These are phyloP conservation scores for Tirmania nivea DNA, from an alignment of 495 filamentous ascomycete species.

Conservation along the genomic window DNA sequence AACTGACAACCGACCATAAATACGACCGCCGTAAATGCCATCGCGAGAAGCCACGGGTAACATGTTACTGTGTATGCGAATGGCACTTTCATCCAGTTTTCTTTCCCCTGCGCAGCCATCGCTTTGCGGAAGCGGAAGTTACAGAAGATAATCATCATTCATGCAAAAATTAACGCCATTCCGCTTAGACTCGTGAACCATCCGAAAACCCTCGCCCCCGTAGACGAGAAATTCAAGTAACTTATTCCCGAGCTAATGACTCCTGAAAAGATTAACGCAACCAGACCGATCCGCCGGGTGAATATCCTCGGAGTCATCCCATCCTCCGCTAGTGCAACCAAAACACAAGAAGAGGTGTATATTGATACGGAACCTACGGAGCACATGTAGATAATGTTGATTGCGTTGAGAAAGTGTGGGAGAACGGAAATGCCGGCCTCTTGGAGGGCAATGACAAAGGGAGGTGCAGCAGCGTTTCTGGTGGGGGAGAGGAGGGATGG, in stretches of 20 bases:
- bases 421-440: slow-evolving; percentile 43
- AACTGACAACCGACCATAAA: neutral
- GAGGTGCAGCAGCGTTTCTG: slow-evolving; percentile 38
- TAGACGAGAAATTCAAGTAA: slow-evolving; percentile 8
- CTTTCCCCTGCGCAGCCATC: slow-evolving; percentile 5
- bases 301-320: slow-evolving; percentile 13
- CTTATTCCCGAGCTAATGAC: slow-evolving; percentile 5
- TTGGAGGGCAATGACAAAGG: slow-evolving; percentile 50
- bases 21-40: slow-evolving; percentile 1
- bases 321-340: slow-evolving; percentile 18
- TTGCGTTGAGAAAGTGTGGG: slow-evolving; percentile 50
- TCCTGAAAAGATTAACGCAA: slow-evolving; percentile 3
- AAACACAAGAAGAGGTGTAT: slow-evolving; percentile 20
- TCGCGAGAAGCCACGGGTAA: slow-evolving; percentile 2
- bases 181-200: slow-evolving; percentile 10
- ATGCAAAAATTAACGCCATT: slow-evolving; percentile 8
- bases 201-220: slow-evolving; percentile 6
- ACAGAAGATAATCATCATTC: slow-evolving; percentile 6
- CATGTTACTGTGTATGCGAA: slow-evolving; percentile 6
- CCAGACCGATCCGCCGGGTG: slow-evolving; percentile 4
- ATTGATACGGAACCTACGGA: slow-evolving; percentile 21
- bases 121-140: slow-evolving; percentile 11
- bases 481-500: slow-evolving; percentile 28
- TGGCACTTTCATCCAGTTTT: slow-evolving; percentile 2
- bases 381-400: slow-evolving; percentile 34